Percentiles rank a stretch among this genome's conserved stretches.
Evolutionary conservation across 2,329 filamentous ascomycete genomes (phyloP).

Genomic region (Fusarium nygamai): DNA sequence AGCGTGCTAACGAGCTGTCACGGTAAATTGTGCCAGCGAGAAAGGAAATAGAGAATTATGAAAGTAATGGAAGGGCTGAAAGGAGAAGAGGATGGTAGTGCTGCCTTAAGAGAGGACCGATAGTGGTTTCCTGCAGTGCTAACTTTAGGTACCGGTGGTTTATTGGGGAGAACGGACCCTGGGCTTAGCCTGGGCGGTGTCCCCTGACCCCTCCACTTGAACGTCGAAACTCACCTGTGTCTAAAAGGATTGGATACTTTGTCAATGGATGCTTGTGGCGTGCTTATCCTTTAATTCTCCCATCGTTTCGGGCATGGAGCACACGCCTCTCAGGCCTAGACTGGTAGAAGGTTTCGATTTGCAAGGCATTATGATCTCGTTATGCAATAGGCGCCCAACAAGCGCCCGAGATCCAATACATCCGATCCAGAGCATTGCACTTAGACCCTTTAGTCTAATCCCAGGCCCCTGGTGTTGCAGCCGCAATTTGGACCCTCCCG

Average conservation of each 20-base stretch:
- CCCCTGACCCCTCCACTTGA: slow-evolving; percentile 16
- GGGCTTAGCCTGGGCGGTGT: slow-evolving; percentile 37
- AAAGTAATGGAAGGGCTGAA: slow-evolving; percentile 14
- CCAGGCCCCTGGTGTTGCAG: slow-evolving; percentile 25
- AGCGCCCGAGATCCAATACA: slow-evolving; percentile 21
- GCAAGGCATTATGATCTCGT: slow-evolving; percentile 10
- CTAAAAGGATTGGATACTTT: not conserved
- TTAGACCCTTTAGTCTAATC: slow-evolving; percentile 22
- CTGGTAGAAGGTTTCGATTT: slow-evolving; percentile 16
- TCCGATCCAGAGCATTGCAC: not conserved
- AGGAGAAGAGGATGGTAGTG: slow-evolving; percentile 30
- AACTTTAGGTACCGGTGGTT: slow-evolving; percentile 18
- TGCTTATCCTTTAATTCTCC: slow-evolving; percentile 12
- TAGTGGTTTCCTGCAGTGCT: slow-evolving; percentile 5
- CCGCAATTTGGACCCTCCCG: slow-evolving; percentile 23
- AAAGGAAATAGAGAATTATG: not conserved
- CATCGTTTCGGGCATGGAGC: slow-evolving; percentile 39
- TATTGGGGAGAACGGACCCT: slow-evolving; percentile 36
- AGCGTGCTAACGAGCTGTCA: not conserved
- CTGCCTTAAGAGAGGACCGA: slow-evolving; percentile 34
- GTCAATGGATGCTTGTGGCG: slow-evolving; percentile 17
- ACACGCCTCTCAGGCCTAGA: slow-evolving; percentile 35
- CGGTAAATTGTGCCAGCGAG: not conserved
- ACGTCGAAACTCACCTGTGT: not conserved
- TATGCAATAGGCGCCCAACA: slow-evolving; percentile 34